Conservation (phyloP, 352 stramenopile species). For the Aphanomyces cochlioides region DNA sequence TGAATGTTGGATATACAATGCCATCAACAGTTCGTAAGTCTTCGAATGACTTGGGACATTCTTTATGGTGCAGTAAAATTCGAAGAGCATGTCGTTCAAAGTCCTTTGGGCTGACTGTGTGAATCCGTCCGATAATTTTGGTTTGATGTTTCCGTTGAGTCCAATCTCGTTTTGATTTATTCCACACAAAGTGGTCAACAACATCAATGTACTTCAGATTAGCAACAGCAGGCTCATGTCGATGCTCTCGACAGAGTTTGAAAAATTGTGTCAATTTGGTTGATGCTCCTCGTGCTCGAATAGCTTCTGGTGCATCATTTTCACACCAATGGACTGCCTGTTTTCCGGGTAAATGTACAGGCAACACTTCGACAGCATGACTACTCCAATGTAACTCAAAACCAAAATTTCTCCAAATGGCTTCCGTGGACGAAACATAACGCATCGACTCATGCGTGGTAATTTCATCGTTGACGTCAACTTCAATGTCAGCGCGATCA, state of each 20-base stretch:
- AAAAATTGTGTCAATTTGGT: background rate
- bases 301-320: background rate
- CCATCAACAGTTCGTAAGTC: too few relatives aligned
- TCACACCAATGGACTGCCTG: background rate
- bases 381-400: background rate
- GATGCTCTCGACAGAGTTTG: background rate
- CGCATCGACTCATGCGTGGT: background rate
- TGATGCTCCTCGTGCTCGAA: background rate
- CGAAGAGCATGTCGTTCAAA: too few relatives aligned
- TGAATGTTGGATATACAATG: too few relatives aligned
- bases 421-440: background rate
- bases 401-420: background rate
- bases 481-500: background rate
- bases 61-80: too few relatives aligned
- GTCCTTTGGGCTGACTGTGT: too few relatives aligned
- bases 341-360: background rate
- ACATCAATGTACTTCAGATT: too few relatives aligned
- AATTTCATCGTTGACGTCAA: background rate
- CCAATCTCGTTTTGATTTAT: too few relatives aligned
- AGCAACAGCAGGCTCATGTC: too few relatives aligned
- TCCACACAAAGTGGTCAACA: too few relatives aligned
- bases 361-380: background rate
- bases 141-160: too few relatives aligned
- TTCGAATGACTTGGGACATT: too few relatives aligned
- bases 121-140: too few relatives aligned